These are phyloP conservation scores for Penicillium paradoxum DNA, from an alignment of 495 filamentous ascomycete genomes.

Conservation along the genomic window DNA sequence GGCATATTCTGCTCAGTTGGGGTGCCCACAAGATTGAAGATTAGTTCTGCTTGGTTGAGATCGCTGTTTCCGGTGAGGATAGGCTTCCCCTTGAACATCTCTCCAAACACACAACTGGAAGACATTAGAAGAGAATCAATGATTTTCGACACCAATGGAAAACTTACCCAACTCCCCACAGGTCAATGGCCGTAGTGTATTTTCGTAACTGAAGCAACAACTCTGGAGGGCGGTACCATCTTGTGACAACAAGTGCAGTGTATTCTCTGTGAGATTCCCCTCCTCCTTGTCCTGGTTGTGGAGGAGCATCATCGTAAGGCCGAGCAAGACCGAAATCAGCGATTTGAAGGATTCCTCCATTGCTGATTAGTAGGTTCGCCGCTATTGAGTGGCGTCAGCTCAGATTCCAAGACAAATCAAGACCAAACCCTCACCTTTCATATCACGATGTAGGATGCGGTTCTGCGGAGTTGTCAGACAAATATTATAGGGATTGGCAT, in stretches of 20 bases:
- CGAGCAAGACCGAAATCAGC: slow-evolving; percentile 95
- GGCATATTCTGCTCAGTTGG: slow-evolving; percentile 93
- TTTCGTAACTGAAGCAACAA: slow-evolving; percentile 76
- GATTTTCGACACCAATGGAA: neutral
- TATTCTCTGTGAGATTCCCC: slow-evolving; percentile 87
- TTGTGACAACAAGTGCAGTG: slow-evolving; percentile 88
- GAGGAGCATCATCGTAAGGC: slow-evolving; percentile 84
- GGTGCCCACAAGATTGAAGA: slow-evolving; percentile 89
- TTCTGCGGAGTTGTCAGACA: slow-evolving; percentile 39
- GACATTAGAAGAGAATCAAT: neutral
- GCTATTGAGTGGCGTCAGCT: slow-evolving; percentile 48
- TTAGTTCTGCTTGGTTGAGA: slow-evolving; percentile 79
- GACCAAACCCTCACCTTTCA: slow-evolving; percentile 60
- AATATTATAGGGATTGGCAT: neutral
- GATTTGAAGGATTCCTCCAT: slow-evolving; percentile 89
- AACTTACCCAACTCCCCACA: slow-evolving; percentile 93
- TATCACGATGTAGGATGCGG: slow-evolving; percentile 89
- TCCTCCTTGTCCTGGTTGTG: slow-evolving; percentile 71
- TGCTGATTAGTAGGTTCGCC: slow-evolving; percentile 95
- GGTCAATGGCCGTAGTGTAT: slow-evolving; percentile 94
- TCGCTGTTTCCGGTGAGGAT: slow-evolving; percentile 90
- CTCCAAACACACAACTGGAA: slow-evolving; percentile 85
- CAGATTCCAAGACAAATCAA: neutral
- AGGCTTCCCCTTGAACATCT: slow-evolving; percentile 94
- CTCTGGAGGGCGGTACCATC: slow-evolving; percentile 97